Percentiles rank a stretch among this genome's conserved stretches.
Conservation (phyloP, 257 asterid genomes). For the Capsicum chinense region DNA sequence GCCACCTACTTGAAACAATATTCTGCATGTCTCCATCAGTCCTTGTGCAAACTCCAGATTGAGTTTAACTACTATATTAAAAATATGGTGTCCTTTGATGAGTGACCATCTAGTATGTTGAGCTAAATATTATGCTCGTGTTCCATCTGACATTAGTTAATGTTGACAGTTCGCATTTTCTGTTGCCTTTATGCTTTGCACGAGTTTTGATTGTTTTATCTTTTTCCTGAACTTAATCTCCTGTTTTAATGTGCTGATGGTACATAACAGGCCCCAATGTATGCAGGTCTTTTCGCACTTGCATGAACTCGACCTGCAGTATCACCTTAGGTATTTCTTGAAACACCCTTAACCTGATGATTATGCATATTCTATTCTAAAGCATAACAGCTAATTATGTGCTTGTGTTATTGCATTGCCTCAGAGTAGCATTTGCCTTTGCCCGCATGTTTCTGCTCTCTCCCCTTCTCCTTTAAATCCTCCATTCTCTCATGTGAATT, state of each 20-base stretch:
- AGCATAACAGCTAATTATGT: not conserved
- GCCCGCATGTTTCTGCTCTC: not conserved
- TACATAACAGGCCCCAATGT: slow-evolving; percentile 31
- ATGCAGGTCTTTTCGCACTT: slow-evolving; percentile 95
- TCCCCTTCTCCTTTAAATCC: not conserved
- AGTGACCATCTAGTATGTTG: slow-evolving; percentile 17
- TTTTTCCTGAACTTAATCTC: slow-evolving; percentile 27
- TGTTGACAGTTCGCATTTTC: not conserved
- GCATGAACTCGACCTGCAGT: slow-evolving; percentile 89
- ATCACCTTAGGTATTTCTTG: slow-evolving; percentile 84
- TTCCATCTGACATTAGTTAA: not conserved
- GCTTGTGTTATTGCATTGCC: slow-evolving; percentile 21
- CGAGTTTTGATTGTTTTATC: slow-evolving; percentile 3
- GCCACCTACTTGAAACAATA: not conserved
- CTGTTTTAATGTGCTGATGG: slow-evolving; percentile 28
- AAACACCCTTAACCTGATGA: slow-evolving; percentile 12
- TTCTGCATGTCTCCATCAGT: not conserved
- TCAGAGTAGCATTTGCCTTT: not conserved
- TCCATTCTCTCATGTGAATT: not conserved
- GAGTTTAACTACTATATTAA: not conserved
- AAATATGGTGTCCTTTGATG: not conserved
- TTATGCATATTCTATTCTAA: slow-evolving; percentile 13
- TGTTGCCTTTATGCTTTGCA: not conserved
- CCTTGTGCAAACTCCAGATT: not conserved
- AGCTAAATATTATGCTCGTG: slow-evolving; percentile 4